Base-by-base conservation (phyloP, 768 basidiomycete species). In the Exidia glandulosa region DNA sequence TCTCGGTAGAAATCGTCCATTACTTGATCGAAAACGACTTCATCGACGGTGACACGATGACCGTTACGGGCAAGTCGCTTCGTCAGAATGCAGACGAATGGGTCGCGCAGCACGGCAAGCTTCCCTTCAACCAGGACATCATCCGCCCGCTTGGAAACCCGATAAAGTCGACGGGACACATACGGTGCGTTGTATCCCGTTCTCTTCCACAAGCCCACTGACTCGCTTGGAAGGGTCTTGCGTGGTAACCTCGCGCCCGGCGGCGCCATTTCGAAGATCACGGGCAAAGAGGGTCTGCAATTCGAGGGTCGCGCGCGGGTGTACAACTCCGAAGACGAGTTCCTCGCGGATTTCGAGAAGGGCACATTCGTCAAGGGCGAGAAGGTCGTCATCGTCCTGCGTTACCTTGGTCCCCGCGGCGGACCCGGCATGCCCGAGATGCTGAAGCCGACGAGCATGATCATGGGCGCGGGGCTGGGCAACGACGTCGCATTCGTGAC, bases 341-440 rank as follows among this genome's bases (percentile, higher is more conserved):
- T 98, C 65, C 81, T 88, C 63, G 79, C 81, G 63, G 96, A 95
- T 12, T 88, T 98, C 45, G 92, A 96, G 72, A 81, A 74, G 60
- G 90, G 89, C 41, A 84, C 84, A 25, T 89, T 98, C 76, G 90
- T 90, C 72, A 85, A 88, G 73, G 94, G 93, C 6, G 94, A 96
- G 75, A 99, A 98, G 81, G 94, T 92, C 2, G 95, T 96, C 19
- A 90, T 88, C 59, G 89, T 99, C 59, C 77, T 99, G 69, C 81
- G 96, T 55, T 98, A 99, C 71, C 85, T 99, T 64, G 96, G 96
- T 55, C 95, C 95, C 31, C 88, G 92, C 76, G 95, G 95, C 63
- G 96, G 95, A 61, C 95, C 95, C 33, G 92, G 94, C 63, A 99
- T 99, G 95, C 95, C 94, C 56, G 96, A 99, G 77, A 99, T 99